A percentile compares a stretch with the other conserved stretches of the same genome.
Conservation (phyloP, 805 yeast species). For the Candida schatavii region DNA sequence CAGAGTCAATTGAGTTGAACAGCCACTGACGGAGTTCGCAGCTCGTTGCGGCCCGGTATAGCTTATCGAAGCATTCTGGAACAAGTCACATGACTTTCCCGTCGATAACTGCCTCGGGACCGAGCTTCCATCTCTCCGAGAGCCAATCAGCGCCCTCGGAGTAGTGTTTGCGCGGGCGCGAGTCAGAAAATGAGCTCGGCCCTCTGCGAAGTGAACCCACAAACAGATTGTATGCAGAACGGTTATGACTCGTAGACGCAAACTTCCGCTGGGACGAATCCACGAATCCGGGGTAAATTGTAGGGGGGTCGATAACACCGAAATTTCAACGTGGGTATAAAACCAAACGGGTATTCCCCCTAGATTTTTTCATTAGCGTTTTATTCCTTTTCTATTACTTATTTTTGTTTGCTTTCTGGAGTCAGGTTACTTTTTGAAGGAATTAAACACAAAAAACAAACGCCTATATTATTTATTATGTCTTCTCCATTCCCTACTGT, state of each 20-base stretch:
- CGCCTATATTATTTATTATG: slow-evolving; percentile 19
- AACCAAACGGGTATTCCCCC: background rate
- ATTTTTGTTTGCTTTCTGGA: background rate
- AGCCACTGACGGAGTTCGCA: too few relatives aligned
- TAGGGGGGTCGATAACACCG: background rate
- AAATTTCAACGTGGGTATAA: background rate
- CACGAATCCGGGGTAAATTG: slow-evolving; percentile 12
- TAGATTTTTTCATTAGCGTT: background rate
- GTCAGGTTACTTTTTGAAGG: slow-evolving; percentile 6
- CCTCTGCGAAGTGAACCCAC: background rate
- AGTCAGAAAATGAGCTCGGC: slow-evolving; percentile 4
- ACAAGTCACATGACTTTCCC: too few relatives aligned
- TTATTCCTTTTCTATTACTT: background rate
- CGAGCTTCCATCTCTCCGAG: slow-evolving; percentile 1
- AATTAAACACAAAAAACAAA: background rate
- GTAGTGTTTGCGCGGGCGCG: background rate
- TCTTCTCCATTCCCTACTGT: slow-evolving; percentile 45
- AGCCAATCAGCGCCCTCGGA: slow-evolving; percentile 4
- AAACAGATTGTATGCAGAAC: background rate
- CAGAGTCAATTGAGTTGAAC: too few relatives aligned
- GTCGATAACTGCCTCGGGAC: too few relatives aligned
- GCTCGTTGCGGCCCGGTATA: too few relatives aligned
- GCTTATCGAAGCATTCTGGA: too few relatives aligned
- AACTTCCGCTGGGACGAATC: slow-evolving; percentile 14
- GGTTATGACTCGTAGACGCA: background rate